These are phyloP conservation scores for Yamadazyma laniorum DNA, from an alignment of 805 yeast genomes.

Conservation along the genomic window DNA sequence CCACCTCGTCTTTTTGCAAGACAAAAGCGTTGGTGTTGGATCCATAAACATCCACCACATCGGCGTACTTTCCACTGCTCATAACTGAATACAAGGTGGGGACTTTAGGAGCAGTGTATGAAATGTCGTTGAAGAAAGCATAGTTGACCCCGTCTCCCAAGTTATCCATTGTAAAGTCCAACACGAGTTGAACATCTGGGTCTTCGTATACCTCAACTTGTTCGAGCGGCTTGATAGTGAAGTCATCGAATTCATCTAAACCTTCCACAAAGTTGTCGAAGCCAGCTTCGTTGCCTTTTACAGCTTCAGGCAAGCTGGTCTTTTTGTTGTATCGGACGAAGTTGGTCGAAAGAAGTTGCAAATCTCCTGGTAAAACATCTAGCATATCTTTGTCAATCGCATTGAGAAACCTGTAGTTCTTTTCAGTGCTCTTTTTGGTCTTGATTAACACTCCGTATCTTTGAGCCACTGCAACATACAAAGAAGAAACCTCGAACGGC, in stretches of 20 bases:
- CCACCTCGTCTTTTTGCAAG: conserved; percentile 60
- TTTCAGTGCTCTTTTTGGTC: conserved; percentile 60
- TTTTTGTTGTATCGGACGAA: conserved; percentile 56
- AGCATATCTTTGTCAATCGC: conserved; percentile 79
- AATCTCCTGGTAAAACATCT: conserved; percentile 65
- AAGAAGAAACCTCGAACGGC: conserved; percentile 62
- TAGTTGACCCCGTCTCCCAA: conserved; percentile 85
- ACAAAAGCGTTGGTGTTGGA: conserved; percentile 75
- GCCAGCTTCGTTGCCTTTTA: conserved; percentile 9
- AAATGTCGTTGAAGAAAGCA: conserved; percentile 91
- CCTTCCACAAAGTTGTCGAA: conserved; percentile 35
- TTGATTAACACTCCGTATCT: conserved; percentile 78
- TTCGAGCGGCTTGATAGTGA: conserved; percentile 28
- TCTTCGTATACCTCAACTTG: conserved; percentile 52
- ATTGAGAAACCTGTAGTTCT: conserved; percentile 81
- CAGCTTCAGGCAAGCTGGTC: conserved; percentile 40
- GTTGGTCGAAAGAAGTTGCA: conserved; percentile 71
- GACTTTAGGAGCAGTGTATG: conserved; percentile 77
- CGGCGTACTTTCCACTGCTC: conserved; percentile 61
- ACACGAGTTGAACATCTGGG: conserved; percentile 65
- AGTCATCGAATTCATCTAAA: conserved; percentile 49
- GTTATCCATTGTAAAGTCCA: conserved; percentile 82
- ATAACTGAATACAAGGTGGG: conserved; percentile 82
- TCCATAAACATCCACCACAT: conserved; percentile 64
- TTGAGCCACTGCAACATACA: conserved; percentile 89